Evolutionary conservation across 768 basidiomycete species (phyloP).

Genomic region (Phallus indusiatus): DNA sequence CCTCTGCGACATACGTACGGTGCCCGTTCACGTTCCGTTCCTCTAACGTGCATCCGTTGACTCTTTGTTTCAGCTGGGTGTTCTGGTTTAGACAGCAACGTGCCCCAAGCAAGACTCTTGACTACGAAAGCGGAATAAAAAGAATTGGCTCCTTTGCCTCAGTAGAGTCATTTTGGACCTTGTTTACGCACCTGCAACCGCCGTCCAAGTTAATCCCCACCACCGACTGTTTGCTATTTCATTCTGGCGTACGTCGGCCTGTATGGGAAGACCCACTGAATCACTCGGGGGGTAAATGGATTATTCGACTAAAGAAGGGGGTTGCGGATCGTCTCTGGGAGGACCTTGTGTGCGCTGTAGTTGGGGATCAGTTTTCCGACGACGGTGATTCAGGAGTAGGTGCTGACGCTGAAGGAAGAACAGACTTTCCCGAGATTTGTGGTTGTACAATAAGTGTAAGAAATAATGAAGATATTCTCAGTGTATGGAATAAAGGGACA

Average conservation of each 20-base stretch:
- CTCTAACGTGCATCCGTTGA: neutral
- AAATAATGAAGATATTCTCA: conserved; percentile 89
- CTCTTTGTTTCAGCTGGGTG: conserved; percentile 50
- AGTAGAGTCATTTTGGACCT: conserved; percentile 91
- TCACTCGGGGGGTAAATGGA: conserved; percentile 86
- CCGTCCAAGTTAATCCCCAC: conserved; percentile 80
- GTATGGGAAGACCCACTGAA: conserved; percentile 97
- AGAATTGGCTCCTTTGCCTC: conserved; percentile 85
- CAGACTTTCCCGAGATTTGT: conserved; percentile 60
- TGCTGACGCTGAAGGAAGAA: conserved; percentile 33
- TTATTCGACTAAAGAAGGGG: conserved; percentile 85
- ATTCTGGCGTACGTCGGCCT: conserved; percentile 73
- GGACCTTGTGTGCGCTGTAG: conserved; percentile 73
- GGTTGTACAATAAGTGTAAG: conserved; percentile 93
- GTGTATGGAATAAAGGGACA: conserved; percentile 84
- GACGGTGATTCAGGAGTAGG: conserved; percentile 18
- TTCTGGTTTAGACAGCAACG: conserved; percentile 92
- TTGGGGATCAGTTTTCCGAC: conserved; percentile 84
- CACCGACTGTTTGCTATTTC: conserved; percentile 92
- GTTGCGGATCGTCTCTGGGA: conserved; percentile 89
- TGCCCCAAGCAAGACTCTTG: conserved; percentile 82
- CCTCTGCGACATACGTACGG: conserved; percentile 86
- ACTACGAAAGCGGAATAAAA: conserved; percentile 93
- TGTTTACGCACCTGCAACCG: conserved; percentile 84
- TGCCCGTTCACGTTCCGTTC: conserved; percentile 32